Evolutionary conservation across 345 rosid genomes (phyloP).

Genomic region (Sonneratia alba): DNA sequence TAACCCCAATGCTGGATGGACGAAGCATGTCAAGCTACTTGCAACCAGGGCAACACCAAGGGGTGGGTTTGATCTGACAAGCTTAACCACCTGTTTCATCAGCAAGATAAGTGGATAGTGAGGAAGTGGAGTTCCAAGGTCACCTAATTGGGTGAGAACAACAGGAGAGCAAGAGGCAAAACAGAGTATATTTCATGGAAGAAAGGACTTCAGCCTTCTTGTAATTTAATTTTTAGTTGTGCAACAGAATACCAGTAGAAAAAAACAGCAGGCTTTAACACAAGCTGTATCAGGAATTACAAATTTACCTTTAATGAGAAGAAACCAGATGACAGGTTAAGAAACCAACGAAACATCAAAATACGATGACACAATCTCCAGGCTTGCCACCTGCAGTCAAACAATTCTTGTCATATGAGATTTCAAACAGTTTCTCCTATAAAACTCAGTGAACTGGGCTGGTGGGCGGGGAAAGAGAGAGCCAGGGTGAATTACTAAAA

Average conservation of each 20-base stretch:
- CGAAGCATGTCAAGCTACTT: conserved; percentile 50
- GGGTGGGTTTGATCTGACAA: conserved; percentile 51
- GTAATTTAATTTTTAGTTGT: background rate
- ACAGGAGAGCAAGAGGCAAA: background rate
- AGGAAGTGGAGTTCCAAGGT: background rate
- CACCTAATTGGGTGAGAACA: background rate
- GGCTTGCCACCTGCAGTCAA: conserved; percentile 53
- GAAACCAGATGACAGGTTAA: conserved; percentile 51
- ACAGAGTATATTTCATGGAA: background rate
- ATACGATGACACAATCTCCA: conserved; percentile 37
- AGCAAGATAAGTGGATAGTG: background rate
- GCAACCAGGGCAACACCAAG: conserved; percentile 45
- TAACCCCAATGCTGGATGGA: conserved; percentile 91
- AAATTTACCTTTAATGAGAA: conserved; percentile 51
- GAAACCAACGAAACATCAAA: conserved; percentile 44
- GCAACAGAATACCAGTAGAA: background rate
- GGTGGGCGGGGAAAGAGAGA: background rate
- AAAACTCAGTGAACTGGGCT: background rate
- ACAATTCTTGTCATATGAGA: conserved; percentile 10
- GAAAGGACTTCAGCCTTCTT: background rate
- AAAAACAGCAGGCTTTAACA: background rate
- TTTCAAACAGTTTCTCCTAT: background rate
- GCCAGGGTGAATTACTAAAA: background rate
- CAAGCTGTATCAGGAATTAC: background rate
- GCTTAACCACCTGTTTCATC: conserved; percentile 54